Conservation (phyloP, 2,329 filamentous ascomycete genomes). For the Lizonia empirigonia region DNA sequence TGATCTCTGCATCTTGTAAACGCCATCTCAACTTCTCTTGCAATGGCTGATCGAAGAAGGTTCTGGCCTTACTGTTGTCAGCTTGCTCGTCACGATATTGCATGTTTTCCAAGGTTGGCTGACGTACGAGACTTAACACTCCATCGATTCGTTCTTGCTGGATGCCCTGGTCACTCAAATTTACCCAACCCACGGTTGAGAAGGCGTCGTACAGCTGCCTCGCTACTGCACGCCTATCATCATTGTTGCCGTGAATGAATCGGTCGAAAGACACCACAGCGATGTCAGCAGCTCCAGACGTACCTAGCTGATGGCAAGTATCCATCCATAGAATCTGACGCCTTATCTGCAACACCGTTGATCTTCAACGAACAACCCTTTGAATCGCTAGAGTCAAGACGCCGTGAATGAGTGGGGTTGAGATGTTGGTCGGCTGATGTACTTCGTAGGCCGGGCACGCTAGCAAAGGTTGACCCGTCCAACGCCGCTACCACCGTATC, state of each 20-base stretch:
- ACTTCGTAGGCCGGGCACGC: too few species aligned
- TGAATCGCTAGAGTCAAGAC: neutral
- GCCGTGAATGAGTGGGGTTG: neutral
- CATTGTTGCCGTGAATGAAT: conserved; percentile 30
- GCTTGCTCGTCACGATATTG: neutral
- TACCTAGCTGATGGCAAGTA: neutral
- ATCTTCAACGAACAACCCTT: neutral
- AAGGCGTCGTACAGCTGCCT: conserved; percentile 48
- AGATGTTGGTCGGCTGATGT: neutral
- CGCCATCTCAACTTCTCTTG: conserved; percentile 45
- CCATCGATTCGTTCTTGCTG: conserved; percentile 40
- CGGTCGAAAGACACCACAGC: conserved; percentile 33
- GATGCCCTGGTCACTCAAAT: conserved; percentile 50
- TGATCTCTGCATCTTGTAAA: conserved; percentile 45
- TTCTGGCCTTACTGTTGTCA: conserved; percentile 30
- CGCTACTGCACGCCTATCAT: conserved; percentile 28
- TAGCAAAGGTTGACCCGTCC: neutral
- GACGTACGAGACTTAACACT: conserved; percentile 35
- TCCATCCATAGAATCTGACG: neutral
- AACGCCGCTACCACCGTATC: neutral
- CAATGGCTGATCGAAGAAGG: conserved; percentile 45
- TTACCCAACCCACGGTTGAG: conserved; percentile 51
- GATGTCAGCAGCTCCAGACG: conserved; percentile 26
- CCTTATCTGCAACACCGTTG: neutral
- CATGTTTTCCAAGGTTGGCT: neutral